Conservation (phyloP, 2,329 filamentous ascomycete species). For the Fusarium poae region DNA sequence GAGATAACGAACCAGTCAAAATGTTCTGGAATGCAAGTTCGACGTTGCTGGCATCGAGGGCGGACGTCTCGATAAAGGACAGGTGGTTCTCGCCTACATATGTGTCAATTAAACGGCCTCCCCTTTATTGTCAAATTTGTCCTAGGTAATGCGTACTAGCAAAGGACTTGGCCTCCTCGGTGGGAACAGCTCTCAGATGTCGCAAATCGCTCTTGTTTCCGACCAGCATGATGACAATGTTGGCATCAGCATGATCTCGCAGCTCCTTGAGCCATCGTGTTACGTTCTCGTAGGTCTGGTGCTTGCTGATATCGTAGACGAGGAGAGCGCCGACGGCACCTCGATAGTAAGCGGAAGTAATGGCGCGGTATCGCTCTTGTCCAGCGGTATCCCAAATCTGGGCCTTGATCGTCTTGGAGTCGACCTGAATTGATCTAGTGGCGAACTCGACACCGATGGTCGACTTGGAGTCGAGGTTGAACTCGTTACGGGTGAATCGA, state of each 20-base stretch:
- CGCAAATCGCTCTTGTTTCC: slow-evolving; percentile 99
- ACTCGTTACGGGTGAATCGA: slow-evolving; percentile 99
- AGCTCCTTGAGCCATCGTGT: slow-evolving; percentile 99
- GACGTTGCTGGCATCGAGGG: slow-evolving; percentile 98
- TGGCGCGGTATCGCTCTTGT: slow-evolving; percentile 98
- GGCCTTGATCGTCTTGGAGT: slow-evolving; percentile 99
- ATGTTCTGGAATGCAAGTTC: slow-evolving; percentile 99
- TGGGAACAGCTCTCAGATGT: slow-evolving; percentile 95
- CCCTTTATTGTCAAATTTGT: slow-evolving; percentile 13
- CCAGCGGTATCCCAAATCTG: slow-evolving; percentile 99
- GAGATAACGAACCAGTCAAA: slow-evolving; percentile 80
- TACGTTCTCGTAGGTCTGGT: slow-evolving; percentile 99
- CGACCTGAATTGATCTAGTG: slow-evolving; percentile 97
- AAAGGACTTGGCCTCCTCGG: slow-evolving; percentile 97
- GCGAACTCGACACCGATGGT: slow-evolving; percentile 99
- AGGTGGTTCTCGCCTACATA: slow-evolving; percentile 91
- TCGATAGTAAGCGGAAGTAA: slow-evolving; percentile 98
- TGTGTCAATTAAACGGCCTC: slow-evolving; percentile 30
- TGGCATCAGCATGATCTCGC: slow-evolving; percentile 96
- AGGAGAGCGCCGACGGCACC: slow-evolving; percentile 97
- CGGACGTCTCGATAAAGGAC: slow-evolving; percentile 99
- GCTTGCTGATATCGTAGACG: slow-evolving; percentile 99
- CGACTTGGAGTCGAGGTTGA: slow-evolving; percentile 99
- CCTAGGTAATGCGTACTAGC: slow-evolving; percentile 74
- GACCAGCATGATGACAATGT: slow-evolving; percentile 99